Evolutionary conservation across 169 alveolate species (phyloP).

Genomic region (Cryptosporidium baileyi): DNA sequence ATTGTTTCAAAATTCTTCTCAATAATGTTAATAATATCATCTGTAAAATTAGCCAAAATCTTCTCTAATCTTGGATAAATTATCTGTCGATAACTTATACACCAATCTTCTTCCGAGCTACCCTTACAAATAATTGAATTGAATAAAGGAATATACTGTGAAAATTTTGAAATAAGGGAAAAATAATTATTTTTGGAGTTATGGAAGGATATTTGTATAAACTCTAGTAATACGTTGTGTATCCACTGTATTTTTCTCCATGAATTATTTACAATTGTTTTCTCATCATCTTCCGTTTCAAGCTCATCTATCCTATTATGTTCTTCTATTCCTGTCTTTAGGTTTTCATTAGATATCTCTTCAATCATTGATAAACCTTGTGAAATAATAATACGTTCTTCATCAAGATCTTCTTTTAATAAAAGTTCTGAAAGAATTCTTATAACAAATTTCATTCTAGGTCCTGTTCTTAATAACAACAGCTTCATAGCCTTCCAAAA

Average conservation of each 20-base stretch:
- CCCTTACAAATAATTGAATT: constrained; percentile 14
- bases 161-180: not conserved
- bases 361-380: constrained; percentile 3
- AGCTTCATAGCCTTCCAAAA: constrained; percentile 25
- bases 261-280: not conserved
- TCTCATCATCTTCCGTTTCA: not conserved
- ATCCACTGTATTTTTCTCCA: constrained; percentile 55
- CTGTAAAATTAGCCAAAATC: not conserved
- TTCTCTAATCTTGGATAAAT: constrained; percentile 50
- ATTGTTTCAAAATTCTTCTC: not conserved
- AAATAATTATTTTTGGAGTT: not conserved
- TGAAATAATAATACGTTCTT: not conserved
- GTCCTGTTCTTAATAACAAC: constrained; percentile 16
- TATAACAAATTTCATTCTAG: not conserved
- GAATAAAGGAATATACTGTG: not conserved
- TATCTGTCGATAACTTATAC: constrained; percentile 22
- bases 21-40: not conserved
- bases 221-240: constrained; percentile 38
- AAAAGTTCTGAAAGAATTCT: not conserved
- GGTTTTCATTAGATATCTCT: not conserved
- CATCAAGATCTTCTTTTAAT: not conserved
- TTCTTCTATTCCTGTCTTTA: not conserved
- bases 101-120: constrained; percentile 2
- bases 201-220: not conserved
- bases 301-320: not conserved